Evolutionary conservation across 139 green algal genomes (phyloP).

Genomic region (Zygnema cylindricum): DNA sequence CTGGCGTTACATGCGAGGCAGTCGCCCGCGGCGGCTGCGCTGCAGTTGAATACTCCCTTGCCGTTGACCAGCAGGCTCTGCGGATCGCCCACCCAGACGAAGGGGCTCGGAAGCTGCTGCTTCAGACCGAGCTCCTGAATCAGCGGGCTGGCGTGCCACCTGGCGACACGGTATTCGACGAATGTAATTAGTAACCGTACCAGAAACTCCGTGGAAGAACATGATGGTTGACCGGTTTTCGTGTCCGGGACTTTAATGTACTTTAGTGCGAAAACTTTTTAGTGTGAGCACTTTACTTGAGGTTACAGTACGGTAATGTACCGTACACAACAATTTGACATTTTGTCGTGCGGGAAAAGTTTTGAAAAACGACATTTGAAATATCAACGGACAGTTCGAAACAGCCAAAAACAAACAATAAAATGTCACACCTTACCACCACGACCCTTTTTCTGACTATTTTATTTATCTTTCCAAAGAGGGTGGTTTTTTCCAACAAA

Average conservation of each 20-base stretch:
- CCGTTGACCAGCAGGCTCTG: constrained; percentile 41
- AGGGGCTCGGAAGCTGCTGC: not conserved
- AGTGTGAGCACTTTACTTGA: no score
- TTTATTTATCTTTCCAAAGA: not conserved
- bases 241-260: no score
- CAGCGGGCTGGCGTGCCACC: not conserved
- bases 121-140: not conserved
- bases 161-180: no score
- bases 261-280: no score
- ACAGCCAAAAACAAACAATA: not conserved
- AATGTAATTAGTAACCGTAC: no score
- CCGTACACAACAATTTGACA: no score
- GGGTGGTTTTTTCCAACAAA: not conserved
- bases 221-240: no score
- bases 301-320: no score
- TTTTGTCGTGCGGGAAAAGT: no score
- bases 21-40: not conserved
- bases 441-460: not conserved
- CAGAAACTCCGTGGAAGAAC: no score
- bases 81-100: constrained; percentile 28
- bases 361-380: no score
- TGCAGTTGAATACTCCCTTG: constrained; percentile 27
- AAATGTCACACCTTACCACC: not conserved
- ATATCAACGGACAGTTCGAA: no score
- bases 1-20: not conserved